phyloP scores from a whole-genome alignment of 2,329 filamentous ascomycete species.

The Coleophoma eucalyptorum region DNA sequence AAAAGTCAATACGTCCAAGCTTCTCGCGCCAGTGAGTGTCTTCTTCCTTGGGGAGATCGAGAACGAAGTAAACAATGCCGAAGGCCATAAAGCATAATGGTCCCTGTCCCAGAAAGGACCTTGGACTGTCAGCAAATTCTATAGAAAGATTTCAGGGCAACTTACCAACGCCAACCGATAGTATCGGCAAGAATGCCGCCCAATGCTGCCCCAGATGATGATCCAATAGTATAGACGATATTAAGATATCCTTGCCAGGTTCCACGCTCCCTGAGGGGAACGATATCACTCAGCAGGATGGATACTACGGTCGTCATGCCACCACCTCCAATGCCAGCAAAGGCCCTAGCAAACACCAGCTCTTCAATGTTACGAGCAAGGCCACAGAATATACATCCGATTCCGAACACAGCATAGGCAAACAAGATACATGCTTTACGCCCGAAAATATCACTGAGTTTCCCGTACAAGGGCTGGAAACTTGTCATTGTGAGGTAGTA shows the following conservation, averaged over 20 bases:
- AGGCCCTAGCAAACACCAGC: slow-evolving; percentile 57
- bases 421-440: slow-evolving; percentile 63
- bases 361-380: slow-evolving; percentile 60
- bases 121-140: slow-evolving; percentile 21
- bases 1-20: slow-evolving; percentile 66
- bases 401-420: slow-evolving; percentile 59
- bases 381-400: slow-evolving; percentile 61
- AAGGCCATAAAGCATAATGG: slow-evolving; percentile 66
- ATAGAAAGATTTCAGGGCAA: slow-evolving; percentile 4
- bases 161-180: slow-evolving; percentile 71
- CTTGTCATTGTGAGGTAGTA: slow-evolving; percentile 73
- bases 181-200: slow-evolving; percentile 69
- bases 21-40: slow-evolving; percentile 62
- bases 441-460: slow-evolving; percentile 67
- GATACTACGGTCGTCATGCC: slow-evolving; percentile 68
- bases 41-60: slow-evolving; percentile 57
- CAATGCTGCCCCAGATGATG: slow-evolving; percentile 64
- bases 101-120: slow-evolving; percentile 68
- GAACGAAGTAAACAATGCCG: slow-evolving; percentile 54
- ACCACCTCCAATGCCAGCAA: slow-evolving; percentile 58
- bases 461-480: slow-evolving; percentile 72
- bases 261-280: slow-evolving; percentile 65
- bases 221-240: slow-evolving; percentile 66
- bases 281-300: slow-evolving; percentile 68
- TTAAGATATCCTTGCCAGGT: slow-evolving; percentile 73